Percentiles rank a stretch among this genome's conserved stretches.
phyloP scores from a whole-genome alignment of 176 grass and related monocot genomes.

The Juncus effusus region DNA sequence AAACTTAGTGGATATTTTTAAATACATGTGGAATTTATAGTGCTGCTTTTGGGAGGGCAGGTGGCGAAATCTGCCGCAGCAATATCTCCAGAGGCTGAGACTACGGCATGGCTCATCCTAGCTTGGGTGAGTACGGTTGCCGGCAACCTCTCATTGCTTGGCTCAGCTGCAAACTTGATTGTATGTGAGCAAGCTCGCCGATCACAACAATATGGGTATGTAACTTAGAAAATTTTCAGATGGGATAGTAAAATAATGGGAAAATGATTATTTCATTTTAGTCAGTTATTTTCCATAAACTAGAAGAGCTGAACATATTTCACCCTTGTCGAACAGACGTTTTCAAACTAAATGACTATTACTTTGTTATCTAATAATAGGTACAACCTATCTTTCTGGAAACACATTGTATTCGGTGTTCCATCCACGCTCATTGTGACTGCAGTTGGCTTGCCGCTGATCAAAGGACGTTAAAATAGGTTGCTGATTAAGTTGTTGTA shows the following conservation, averaged over 20 bases:
- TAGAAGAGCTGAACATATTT: neutral
- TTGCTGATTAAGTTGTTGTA: too few species aligned
- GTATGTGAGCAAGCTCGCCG: slow-evolving; percentile 94
- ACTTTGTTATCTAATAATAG: slow-evolving; percentile 24
- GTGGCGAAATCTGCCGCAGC: slow-evolving; percentile 63
- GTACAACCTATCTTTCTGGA: slow-evolving; percentile 72
- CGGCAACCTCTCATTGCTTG: slow-evolving; percentile 91
- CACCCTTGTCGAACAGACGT: neutral
- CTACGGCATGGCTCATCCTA: slow-evolving; percentile 78
- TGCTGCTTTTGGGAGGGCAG: slow-evolving; percentile 71
- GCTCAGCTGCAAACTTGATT: slow-evolving; percentile 97
- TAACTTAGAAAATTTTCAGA: neutral
- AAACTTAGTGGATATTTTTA: too few species aligned
- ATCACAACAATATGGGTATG: slow-evolving; percentile 33
- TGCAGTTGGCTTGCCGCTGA: slow-evolving; percentile 70
- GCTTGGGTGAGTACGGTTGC: slow-evolving; percentile 99
- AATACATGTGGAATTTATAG: slow-evolving; percentile 31
- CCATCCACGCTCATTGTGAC: slow-evolving; percentile 84
- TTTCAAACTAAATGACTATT: slow-evolving; percentile 1
- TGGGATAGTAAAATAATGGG: neutral
- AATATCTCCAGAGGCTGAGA: slow-evolving; percentile 57
- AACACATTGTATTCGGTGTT: slow-evolving; percentile 68
- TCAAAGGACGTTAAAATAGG: slow-evolving; percentile 38
- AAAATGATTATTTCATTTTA: neutral
- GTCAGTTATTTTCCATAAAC: neutral